phyloP scores from a whole-genome alignment of 2,329 filamentous ascomycete species.

The Orbilia brochopaga region DNA sequence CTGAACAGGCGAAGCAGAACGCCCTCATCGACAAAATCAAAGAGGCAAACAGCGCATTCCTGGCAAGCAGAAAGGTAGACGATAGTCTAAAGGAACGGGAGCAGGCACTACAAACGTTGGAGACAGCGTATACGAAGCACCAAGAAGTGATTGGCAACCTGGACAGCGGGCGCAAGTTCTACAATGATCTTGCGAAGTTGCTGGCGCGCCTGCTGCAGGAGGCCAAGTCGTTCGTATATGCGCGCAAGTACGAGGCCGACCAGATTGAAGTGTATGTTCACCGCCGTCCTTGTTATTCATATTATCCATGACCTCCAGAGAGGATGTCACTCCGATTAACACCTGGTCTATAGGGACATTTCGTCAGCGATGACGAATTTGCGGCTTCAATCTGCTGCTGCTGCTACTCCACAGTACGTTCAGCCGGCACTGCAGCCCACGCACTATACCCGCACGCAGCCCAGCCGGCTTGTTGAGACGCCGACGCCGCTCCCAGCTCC shows the following conservation, averaged over 20 bases:
- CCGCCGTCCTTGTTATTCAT: not conserved
- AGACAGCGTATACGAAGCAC: slow-evolving; percentile 93
- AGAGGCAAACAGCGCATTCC: slow-evolving; percentile 79
- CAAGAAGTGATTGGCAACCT: slow-evolving; percentile 93
- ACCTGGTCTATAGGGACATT: slow-evolving; percentile 9
- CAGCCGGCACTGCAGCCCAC: slow-evolving; percentile 41
- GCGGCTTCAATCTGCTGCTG: slow-evolving; percentile 27
- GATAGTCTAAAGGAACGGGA: slow-evolving; percentile 76
- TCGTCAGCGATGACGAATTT: slow-evolving; percentile 27
- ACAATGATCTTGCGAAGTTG: slow-evolving; percentile 91
- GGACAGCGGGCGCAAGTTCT: slow-evolving; percentile 91
- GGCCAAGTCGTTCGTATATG: slow-evolving; percentile 76
- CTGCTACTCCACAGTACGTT: slow-evolving; percentile 27
- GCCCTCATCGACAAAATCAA: slow-evolving; percentile 72
- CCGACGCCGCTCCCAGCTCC: slow-evolving; percentile 67
- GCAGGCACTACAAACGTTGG: slow-evolving; percentile 81
- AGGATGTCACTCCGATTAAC: not conserved
- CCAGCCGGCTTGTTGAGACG: slow-evolving; percentile 56
- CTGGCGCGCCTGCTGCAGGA: slow-evolving; percentile 84
- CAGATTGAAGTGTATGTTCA: slow-evolving; percentile 73
- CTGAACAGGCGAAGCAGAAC: slow-evolving; percentile 78
- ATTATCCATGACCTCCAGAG: not conserved
- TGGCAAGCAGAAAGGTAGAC: slow-evolving; percentile 72
- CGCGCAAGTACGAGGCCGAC: slow-evolving; percentile 79
- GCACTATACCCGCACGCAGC: slow-evolving; percentile 62